A percentile compares a stretch with the other conserved stretches of the same genome.
Evolutionary conservation across 1,284 basidiomycete genomes (phyloP).

Genomic region (Rhodotorula sp.): DNA sequence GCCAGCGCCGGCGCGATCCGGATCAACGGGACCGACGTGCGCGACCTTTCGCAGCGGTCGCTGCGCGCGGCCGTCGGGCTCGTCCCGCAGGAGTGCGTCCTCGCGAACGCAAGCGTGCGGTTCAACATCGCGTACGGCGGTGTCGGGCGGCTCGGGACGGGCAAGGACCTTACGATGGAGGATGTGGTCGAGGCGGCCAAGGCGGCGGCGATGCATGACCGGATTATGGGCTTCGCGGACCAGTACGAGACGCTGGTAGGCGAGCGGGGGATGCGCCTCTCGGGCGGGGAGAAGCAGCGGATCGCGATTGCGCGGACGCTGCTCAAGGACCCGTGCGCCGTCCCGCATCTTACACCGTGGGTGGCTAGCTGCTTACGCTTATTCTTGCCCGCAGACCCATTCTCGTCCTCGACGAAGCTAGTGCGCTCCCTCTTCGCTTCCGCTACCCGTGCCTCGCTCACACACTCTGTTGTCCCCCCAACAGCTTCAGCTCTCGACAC

Average conservation of each 20-base stretch:
- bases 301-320: constrained; percentile 84
- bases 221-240: constrained; percentile 74
- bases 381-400: neutral
- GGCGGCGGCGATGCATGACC: constrained; percentile 79
- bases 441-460: neutral
- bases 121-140: constrained; percentile 44
- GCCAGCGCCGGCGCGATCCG: constrained; percentile 63
- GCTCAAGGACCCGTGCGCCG: constrained; percentile 67
- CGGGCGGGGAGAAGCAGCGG: constrained; percentile 50
- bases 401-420: constrained; percentile 46
- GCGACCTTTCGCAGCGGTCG: constrained; percentile 75
- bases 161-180: constrained; percentile 60
- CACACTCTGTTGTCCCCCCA: neutral
- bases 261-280: constrained; percentile 75
- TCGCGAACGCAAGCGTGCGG: constrained; percentile 71
- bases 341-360: constrained; percentile 55
- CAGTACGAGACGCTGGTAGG: constrained; percentile 73
- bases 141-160: constrained; percentile 25
- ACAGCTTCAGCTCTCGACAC: constrained; percentile 70
- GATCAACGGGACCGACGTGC: constrained; percentile 76
- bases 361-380: constrained; percentile 54
- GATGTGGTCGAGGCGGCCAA: constrained; percentile 72
- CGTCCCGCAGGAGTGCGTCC: constrained; percentile 56
- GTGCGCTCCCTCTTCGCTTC: neutral
- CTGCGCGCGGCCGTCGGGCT: constrained; percentile 68